These are phyloP conservation scores for Pulveroboletus sp. DNA, from an alignment of 768 basidiomycete species.

Conservation along the genomic window DNA sequence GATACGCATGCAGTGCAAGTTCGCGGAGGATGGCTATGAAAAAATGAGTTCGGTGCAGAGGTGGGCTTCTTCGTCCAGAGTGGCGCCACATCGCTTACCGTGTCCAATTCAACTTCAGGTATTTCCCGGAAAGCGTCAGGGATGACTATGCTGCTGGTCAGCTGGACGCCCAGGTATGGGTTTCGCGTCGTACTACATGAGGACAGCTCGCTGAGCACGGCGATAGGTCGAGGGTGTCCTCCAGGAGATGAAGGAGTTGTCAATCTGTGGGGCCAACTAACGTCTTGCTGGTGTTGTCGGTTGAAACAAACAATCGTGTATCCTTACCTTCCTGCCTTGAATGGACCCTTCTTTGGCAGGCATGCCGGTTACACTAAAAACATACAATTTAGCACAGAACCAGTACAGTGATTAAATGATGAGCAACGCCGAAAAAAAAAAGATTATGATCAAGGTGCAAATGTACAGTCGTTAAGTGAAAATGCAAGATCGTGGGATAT, in stretches of 20 bases:
- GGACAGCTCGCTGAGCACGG: background rate
- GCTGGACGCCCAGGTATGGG: slow-evolving; percentile 80
- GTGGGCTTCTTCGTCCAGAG: slow-evolving; percentile 30
- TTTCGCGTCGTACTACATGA: background rate
- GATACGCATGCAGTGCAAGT: slow-evolving; percentile 96
- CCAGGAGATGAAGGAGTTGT: slow-evolving; percentile 93
- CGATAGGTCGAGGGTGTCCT: slow-evolving; percentile 88
- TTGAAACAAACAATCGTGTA: slow-evolving; percentile 1
- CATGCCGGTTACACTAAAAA: slow-evolving; percentile 10
- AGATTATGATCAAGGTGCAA: slow-evolving; percentile 1
- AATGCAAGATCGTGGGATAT: slow-evolving; percentile 8
- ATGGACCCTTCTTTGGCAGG: background rate
- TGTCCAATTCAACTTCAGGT: slow-evolving; percentile 40
- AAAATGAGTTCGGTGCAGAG: slow-evolving; percentile 92
- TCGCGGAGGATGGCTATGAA: slow-evolving; percentile 97
- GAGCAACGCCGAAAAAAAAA: slow-evolving; percentile 2
- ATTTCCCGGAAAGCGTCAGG: slow-evolving; percentile 83
- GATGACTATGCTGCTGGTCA: slow-evolving; percentile 98
- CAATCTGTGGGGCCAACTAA: slow-evolving; percentile 74
- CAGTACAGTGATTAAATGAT: slow-evolving; percentile 20
- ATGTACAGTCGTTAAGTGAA: slow-evolving; percentile 20
- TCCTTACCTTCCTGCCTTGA: background rate
- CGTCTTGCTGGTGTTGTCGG: background rate
- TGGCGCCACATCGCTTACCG: background rate
- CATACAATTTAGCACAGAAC: slow-evolving; percentile 4